Evolutionary conservation across 192 early-diverging fungal species (phyloP), one percentile per base, ranked within the genome.

Genomic region (Blastocladiella britannica): DNA sequence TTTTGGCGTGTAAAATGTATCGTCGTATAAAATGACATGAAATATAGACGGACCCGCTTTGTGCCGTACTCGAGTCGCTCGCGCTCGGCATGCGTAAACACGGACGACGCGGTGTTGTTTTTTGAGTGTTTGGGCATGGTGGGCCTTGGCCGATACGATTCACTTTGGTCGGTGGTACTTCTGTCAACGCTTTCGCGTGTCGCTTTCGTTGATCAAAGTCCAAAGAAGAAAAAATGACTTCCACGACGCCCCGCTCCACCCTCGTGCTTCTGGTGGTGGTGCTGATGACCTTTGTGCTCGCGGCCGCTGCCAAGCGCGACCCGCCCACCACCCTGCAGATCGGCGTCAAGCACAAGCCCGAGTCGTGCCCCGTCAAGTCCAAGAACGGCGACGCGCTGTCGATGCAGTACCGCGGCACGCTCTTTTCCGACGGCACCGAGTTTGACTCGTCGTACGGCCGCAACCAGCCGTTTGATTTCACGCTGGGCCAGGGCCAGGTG

Each of bases 41-140:
- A 56, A 65, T 29, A n/a, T 5, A 24, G 37, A 58, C 5, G 31
- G 69, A 74, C 80, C 71, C 81, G 84, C 60, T 90, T 83, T 0
- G 89, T 92, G 25, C 92, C 92, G 67, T 96, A 96, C 54, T 86
- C 82, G 5, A 89, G 73, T 68, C 84, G 77, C 57, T 84, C 72
- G 28, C 83, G 72, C 67, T 93, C 92, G 9, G 85, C 85, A 64
- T 90, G 84, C 2, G 90, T 96, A 64, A 96, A 96, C 31, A 88
- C 85, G 26, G 86, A 82, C 23, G 80, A 72, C 5, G 89, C 85
- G 2, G 86, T 96, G 64, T 91, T 91, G 69, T 92, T 92, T 61
- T 91, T 95, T 18, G 87, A 90, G 68, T 95, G 91, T 15, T 88
- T 81, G 51, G 80, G 77, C 80, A 87, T 87, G 61, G 43, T 57